Conservation (phyloP, 2,329 filamentous ascomycete species). For the Pseudocercospora macadamiae region DNA sequence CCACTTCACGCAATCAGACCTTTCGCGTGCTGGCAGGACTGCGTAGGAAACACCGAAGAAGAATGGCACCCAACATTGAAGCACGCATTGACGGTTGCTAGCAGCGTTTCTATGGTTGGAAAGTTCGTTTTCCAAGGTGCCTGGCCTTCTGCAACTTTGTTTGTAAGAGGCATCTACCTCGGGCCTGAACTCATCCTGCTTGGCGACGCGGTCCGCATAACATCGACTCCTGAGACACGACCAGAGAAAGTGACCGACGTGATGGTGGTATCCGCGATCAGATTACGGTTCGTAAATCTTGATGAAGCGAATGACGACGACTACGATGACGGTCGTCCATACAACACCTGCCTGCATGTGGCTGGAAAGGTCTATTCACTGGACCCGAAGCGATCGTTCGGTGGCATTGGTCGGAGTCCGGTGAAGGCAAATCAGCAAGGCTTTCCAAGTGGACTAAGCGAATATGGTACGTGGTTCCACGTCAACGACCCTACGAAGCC, state of each 20-base stretch:
- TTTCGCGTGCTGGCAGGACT: slow-evolving; percentile 57
- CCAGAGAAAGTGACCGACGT: slow-evolving; percentile 51
- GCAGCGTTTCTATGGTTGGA: slow-evolving; percentile 57
- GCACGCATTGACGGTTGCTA: slow-evolving; percentile 57
- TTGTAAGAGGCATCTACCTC: slow-evolving; percentile 58
- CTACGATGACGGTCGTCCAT: slow-evolving; percentile 44
- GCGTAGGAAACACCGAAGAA: slow-evolving; percentile 46
- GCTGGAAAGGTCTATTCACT: slow-evolving; percentile 54
- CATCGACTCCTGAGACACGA: slow-evolving; percentile 28
- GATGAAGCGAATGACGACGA: slow-evolving; percentile 51
- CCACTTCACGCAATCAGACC: slow-evolving; percentile 58
- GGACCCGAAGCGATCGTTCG: slow-evolving; percentile 37
- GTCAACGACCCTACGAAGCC: slow-evolving; percentile 46
- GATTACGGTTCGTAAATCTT: slow-evolving; percentile 53
- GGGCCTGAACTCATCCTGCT: slow-evolving; percentile 59
- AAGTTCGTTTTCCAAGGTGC: slow-evolving; percentile 56
- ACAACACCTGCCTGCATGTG: slow-evolving; percentile 52
- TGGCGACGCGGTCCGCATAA: slow-evolving; percentile 59
- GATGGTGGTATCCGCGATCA: slow-evolving; percentile 57
- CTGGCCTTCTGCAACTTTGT: slow-evolving; percentile 59
- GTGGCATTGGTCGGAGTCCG: slow-evolving; percentile 36
- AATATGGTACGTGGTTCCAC: slow-evolving; percentile 57
- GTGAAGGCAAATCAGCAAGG: slow-evolving; percentile 17
- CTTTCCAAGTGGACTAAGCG: slow-evolving; percentile 31
- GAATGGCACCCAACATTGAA: slow-evolving; percentile 58